Evolutionary conservation across 805 yeast species (phyloP).

Genomic region (Ogataea ramenticola): DNA sequence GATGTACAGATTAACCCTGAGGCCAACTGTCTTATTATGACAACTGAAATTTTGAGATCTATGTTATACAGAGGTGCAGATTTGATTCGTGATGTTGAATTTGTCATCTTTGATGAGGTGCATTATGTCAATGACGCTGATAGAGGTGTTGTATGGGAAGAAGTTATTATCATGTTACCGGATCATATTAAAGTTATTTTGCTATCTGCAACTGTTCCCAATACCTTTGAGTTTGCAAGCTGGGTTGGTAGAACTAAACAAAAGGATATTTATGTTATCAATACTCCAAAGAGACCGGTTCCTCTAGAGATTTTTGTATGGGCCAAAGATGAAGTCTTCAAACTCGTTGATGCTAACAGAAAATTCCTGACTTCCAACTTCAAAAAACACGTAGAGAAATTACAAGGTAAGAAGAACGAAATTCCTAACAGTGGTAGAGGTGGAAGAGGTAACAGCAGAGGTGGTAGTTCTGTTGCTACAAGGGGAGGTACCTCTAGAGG

Average conservation of each 20-base stretch:
- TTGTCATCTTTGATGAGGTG: constrained; percentile 95
- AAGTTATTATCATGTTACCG: constrained; percentile 94
- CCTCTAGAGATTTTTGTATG: constrained; percentile 84
- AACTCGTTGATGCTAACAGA: constrained; percentile 68
- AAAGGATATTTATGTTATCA: constrained; percentile 91
- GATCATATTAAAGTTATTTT: constrained; percentile 90
- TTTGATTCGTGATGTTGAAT: constrained; percentile 91
- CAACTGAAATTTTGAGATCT: constrained; percentile 90
- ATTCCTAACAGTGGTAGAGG: constrained; percentile 12
- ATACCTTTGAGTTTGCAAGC: constrained; percentile 93
- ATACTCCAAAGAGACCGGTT: constrained; percentile 94
- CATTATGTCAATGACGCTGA: constrained; percentile 96
- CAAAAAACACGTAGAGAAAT: constrained; percentile 46
- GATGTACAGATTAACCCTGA: constrained; percentile 97
- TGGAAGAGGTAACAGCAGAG: constrained; percentile 23
- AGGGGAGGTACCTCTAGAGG: constrained; percentile 23
- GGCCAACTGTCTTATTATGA: constrained; percentile 94
- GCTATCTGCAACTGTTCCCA: constrained; percentile 97
- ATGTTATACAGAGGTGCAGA: constrained; percentile 98
- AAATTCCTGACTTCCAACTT: constrained; percentile 62
- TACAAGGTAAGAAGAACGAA: constrained; percentile 25
- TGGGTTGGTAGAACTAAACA: constrained; percentile 98
- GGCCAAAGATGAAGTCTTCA: constrained; percentile 69
- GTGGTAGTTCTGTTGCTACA: constrained; percentile 30
- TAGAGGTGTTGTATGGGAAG: constrained; percentile 99